Evolutionary conservation across 2,329 filamentous ascomycete genomes (phyloP).

Genomic region (Pseudogymnoascus sp.): DNA sequence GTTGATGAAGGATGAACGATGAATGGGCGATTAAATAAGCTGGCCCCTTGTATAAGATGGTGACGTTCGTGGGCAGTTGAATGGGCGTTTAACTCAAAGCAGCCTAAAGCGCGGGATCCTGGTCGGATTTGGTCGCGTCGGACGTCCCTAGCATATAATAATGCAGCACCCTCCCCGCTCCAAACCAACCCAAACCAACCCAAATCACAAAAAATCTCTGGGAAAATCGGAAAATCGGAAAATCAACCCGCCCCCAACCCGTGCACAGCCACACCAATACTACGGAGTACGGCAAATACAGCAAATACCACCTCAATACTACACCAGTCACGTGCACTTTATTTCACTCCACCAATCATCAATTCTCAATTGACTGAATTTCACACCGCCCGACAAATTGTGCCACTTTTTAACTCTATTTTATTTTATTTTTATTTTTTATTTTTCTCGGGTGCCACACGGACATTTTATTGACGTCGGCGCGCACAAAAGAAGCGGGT

Average conservation of each 20-base stretch:
- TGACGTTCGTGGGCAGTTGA: neutral
- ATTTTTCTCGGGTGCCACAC: neutral
- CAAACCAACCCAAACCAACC: neutral
- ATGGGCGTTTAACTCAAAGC: conserved; percentile 2
- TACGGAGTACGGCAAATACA: neutral
- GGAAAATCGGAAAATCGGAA: neutral
- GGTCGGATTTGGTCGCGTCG: neutral
- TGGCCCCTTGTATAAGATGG: neutral
- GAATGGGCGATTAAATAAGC: neutral
- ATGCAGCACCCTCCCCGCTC: conserved; percentile 1
- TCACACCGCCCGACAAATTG: neutral
- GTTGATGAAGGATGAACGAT: neutral
- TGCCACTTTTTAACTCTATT: conserved; percentile 8
- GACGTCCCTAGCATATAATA: conserved; percentile 2
- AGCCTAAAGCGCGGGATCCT: neutral
- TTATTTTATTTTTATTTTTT: neutral
- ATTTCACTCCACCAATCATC: neutral
- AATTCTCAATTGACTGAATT: neutral
- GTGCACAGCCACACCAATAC: neutral
- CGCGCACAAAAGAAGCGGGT: neutral
- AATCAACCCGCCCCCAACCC: neutral
- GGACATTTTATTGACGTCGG: neutral
- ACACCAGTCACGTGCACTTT: neutral
- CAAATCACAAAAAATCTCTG: neutral
- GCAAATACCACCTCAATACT: neutral